Percentiles rank a stretch among this genome's conserved stretches.
phyloP scores from a whole-genome alignment of 2,329 filamentous ascomycete species.

The Cladosporium colombiae region DNA sequence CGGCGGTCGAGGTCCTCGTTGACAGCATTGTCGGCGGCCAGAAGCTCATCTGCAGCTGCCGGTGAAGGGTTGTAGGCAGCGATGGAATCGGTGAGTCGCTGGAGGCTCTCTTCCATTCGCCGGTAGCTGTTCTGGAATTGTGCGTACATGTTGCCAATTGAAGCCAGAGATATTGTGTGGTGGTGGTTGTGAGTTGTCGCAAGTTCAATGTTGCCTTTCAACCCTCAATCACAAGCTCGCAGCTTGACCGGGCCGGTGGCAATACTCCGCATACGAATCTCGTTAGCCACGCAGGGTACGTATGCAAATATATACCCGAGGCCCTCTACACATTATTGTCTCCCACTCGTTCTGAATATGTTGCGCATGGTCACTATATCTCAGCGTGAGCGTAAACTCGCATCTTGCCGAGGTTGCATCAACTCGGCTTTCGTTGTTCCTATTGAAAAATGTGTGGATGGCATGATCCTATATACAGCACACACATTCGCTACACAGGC shows the following conservation, averaged over 20 bases:
- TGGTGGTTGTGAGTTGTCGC: neutral
- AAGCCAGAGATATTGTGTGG: neutral
- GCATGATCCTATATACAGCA: neutral
- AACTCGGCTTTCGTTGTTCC: neutral
- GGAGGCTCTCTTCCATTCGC: slow-evolving; percentile 54
- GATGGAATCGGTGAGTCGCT: slow-evolving; percentile 74
- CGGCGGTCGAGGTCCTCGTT: slow-evolving; percentile 65
- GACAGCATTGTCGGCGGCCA: slow-evolving; percentile 69
- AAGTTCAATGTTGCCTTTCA: neutral
- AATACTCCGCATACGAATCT: neutral
- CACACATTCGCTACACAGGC: too few relatives aligned
- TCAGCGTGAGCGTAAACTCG: neutral
- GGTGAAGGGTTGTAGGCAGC: slow-evolving; percentile 77
- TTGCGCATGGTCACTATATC: neutral
- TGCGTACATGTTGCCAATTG: slow-evolving; percentile 41
- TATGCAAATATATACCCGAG: neutral
- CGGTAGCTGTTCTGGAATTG: slow-evolving; percentile 47
- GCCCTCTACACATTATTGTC: too few relatives aligned
- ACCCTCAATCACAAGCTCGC: neutral
- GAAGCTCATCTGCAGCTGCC: slow-evolving; percentile 66
- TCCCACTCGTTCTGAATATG: neutral
- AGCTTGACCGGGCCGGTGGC: neutral
- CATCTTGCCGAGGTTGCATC: neutral
- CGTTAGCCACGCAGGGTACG: neutral
- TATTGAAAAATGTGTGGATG: neutral